A percentile compares a stretch with the other conserved stretches of the same genome.
Conservation (phyloP, 2,329 filamentous ascomycete species). For the Tricladium varicosporioides region DNA sequence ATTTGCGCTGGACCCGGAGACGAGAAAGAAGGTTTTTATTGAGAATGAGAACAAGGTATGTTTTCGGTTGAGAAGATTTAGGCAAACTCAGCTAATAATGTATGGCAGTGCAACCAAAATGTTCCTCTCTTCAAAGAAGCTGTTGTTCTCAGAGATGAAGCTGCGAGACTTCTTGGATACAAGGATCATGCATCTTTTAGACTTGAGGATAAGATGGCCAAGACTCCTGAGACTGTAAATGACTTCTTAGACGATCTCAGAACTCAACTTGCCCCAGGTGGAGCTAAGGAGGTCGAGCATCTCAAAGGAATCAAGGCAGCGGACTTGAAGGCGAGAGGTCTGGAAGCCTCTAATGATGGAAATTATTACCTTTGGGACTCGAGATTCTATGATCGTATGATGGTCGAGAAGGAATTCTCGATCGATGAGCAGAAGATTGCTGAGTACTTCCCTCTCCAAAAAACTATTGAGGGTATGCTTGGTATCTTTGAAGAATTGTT, state of each 20-base stretch:
- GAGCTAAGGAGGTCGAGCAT: slow-evolving; percentile 66
- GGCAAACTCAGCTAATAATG: slow-evolving; percentile 1
- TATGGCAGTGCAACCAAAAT: slow-evolving; percentile 62
- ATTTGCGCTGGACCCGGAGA: slow-evolving; percentile 69
- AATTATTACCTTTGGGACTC: slow-evolving; percentile 84
- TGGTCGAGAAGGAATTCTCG: slow-evolving; percentile 77
- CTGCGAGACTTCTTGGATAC: slow-evolving; percentile 74
- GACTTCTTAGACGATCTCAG: slow-evolving; percentile 72
- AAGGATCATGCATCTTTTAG: slow-evolving; percentile 72
- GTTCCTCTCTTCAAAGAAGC: slow-evolving; percentile 72
- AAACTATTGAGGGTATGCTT: slow-evolving; percentile 75
- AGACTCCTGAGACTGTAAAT: slow-evolving; percentile 68
- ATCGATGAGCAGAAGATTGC: slow-evolving; percentile 78
- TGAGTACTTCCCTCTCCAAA: slow-evolving; percentile 78
- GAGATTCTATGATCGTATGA: slow-evolving; percentile 74
- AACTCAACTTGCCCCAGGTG: slow-evolving; percentile 64
- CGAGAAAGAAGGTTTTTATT: slow-evolving; percentile 66
- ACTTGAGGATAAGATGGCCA: slow-evolving; percentile 85
- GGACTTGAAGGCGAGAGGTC: slow-evolving; percentile 58
- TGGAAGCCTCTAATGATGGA: slow-evolving; percentile 54
- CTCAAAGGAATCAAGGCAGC: slow-evolving; percentile 73
- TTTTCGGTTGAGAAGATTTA: slow-evolving; percentile 13
- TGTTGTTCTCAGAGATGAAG: slow-evolving; percentile 73
- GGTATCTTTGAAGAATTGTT: slow-evolving; percentile 82
- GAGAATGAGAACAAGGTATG: slow-evolving; percentile 75